Conservation (phyloP, 1,139 yeast species). For the Saccharomycopsis crataegensis region DNA sequence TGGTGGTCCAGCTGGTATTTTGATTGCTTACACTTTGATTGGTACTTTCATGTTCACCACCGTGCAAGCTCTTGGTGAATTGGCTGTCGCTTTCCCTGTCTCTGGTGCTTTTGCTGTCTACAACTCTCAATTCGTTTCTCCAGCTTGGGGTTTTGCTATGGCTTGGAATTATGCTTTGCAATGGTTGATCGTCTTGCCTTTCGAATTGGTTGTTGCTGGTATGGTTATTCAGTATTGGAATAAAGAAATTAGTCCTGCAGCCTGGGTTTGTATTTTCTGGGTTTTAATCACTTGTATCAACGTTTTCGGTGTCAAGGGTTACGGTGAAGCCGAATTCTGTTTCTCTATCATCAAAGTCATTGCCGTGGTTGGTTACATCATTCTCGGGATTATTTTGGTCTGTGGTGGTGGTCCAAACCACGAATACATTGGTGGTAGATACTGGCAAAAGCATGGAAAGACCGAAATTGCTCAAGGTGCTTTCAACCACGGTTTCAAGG, state of each 20-base stretch:
- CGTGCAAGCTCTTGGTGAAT: conserved; percentile 62
- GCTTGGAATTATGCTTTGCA: conserved; percentile 65
- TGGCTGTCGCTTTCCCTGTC: conserved; percentile 60
- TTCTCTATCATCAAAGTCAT: conserved; percentile 53
- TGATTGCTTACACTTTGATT: conserved; percentile 46
- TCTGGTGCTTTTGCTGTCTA: conserved; percentile 68
- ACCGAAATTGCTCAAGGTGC: conserved; percentile 53
- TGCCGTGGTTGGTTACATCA: conserved; percentile 59
- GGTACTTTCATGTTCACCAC: conserved; percentile 53
- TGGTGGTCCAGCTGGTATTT: conserved; percentile 65
- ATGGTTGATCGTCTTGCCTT: conserved; percentile 63
- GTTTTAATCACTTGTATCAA: conserved; percentile 49
- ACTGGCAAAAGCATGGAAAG: too few relatives aligned
- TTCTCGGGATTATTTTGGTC: conserved; percentile 67
- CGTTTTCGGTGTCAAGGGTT: conserved; percentile 51
- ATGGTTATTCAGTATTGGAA: conserved; percentile 65
- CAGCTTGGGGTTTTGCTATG: conserved; percentile 70
- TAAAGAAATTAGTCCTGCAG: conserved; percentile 48
- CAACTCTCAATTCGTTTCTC: conserved; percentile 57
- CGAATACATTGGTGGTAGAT: too few relatives aligned
- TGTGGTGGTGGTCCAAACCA: too few relatives aligned
- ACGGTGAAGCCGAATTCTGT: conserved; percentile 61
- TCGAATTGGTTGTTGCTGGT: conserved; percentile 67
- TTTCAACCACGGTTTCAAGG: conserved; percentile 53
- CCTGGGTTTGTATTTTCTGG: conserved; percentile 59